Base-by-base conservation (phyloP, 164 flowering plant genomes). In the Macadamia tetraphylla region DNA sequence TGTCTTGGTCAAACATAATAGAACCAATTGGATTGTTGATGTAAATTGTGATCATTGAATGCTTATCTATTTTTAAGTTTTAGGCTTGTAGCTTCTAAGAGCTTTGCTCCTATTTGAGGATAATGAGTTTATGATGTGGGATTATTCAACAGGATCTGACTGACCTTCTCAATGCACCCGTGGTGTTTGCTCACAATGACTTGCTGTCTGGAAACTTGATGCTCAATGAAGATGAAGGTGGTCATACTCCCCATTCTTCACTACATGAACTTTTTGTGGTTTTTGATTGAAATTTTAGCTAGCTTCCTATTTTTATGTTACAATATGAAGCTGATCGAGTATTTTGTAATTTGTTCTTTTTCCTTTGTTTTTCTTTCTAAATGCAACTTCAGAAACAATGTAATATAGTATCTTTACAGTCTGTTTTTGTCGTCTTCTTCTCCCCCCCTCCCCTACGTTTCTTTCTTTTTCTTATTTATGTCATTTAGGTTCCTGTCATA, bases 161-260 rank as follows among this genome's bases (percentile, higher is more conserved):
- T 18, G 81, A 80, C 66, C 76, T 56, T 71, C 84, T 94, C 23
- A 77, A 86, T 73, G 81, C 97, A 71, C 98, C 97, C 1, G 96
- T 94, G 70, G 96, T 92, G 46, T 94, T 81, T 85, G 76, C 89
- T 71, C 99, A 94, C 78, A 94, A 94, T 74, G 99, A 94, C 74
- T 77, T 94, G 75, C 95, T 94, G 64, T 86, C 92, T 78, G 99
- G 99, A 67, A 94, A 94, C 73, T 65, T 94, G 75, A 94, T 94
- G 99, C 79, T 84, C 46, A 92, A 86, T 77, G 97, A 88, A 53
- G 86, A 85, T 70, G 85, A 92, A 87, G 97, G 99, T 94, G 82
- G 40, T 15, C 48, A 55, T 10, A 51, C 23, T 69, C 48, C 14
- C 65, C 52, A 7, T 58, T 64, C 65, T 32, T 46, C 58, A 11